Base-by-base conservation (phyloP, 2,329 filamentous ascomycete genomes). In the Clonostachys byssicola region DNA sequence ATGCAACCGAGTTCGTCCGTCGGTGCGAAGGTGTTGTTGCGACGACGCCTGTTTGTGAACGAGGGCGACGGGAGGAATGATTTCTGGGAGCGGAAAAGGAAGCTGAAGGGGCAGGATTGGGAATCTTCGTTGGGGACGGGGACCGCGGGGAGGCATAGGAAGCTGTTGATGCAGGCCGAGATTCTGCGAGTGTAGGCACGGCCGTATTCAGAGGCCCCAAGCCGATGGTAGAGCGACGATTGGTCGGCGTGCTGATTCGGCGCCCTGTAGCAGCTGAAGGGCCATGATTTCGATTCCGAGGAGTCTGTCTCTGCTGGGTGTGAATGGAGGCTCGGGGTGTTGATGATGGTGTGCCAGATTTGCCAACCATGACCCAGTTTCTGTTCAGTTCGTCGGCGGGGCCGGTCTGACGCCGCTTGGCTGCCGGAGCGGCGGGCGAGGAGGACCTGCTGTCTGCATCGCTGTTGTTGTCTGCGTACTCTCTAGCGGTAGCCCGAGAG, bases 291-390 rank as follows among this genome's bases (percentile, higher is more conserved):
- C 63, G 60, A n/a, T 57, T 60, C 45, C 63, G 59, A 7, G 61
- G 58, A 8, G 58, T 51, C 5, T 17, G 56, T 30, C 23, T 30
- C 23, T 30, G 23, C 23, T 30, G 48, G 34, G 54, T 55, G 13
- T 57, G 49, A 13, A 55, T 47, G 7, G 54, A 38, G 49, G 39
- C 58, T 60, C 57, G 23, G 58, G 59, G 12, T 56, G 56, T 41
- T 58, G 49, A 51, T 45, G 62, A 47, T 51, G 18, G 53, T 56
- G 50, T 7, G 35, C 10, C 10, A 50, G 47, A 35, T 52, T 50
- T 33, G 52, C 52, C 16, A 23, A 91, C 81, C 52, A 91, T 73
- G 30, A 91, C 84, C 87, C 87, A 91, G 65, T 83, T 88, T 47
- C 75, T 78, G 33, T 78, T 73, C 6, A 88, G 68, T 40, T 85